A percentile compares a stretch with the other conserved stretches of the same genome.
Conservation (phyloP, 148 eudicot genomes). For the Rhododendron henanense region DNA sequence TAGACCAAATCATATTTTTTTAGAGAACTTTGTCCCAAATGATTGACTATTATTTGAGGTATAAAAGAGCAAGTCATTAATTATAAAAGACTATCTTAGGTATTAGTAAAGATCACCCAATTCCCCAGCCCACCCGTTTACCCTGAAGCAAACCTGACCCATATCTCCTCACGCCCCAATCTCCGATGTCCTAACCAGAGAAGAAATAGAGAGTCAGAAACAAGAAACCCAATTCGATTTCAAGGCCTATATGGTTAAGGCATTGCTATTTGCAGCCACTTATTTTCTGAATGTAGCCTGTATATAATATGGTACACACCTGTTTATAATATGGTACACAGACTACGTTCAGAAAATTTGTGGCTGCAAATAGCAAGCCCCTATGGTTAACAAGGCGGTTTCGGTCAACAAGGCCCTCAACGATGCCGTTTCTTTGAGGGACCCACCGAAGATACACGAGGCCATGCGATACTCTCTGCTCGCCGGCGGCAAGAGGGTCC, state of each 20-base stretch:
- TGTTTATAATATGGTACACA: no score
- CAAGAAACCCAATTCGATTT: conserved; percentile 23
- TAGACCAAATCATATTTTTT: no score
- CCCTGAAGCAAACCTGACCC: background rate
- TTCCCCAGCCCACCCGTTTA: background rate
- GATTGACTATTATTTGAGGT: no score
- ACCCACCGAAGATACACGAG: conserved; percentile 28
- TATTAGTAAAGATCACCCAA: background rate
- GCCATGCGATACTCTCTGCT: conserved; percentile 34
- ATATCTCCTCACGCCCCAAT: background rate
- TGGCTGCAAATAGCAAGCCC: no score
- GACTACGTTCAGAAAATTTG: no score
- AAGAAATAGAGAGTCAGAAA: conserved; percentile 3
- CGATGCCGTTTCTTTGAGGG: conserved; percentile 19
- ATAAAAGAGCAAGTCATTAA: no score
- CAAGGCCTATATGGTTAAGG: conserved; percentile 19
- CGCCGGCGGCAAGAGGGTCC: conserved; percentile 37
- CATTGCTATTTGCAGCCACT: no score
- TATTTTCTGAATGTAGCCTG: no score
- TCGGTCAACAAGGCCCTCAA: conserved; percentile 30
- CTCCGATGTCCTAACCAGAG: conserved; percentile 16
- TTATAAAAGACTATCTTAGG: no score
- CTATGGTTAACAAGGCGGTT: conserved; percentile 14
- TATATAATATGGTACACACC: no score
- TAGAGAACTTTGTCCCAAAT: no score